phyloP scores from a whole-genome alignment of 176 grass and related monocot species.

The Musa beccarii region DNA sequence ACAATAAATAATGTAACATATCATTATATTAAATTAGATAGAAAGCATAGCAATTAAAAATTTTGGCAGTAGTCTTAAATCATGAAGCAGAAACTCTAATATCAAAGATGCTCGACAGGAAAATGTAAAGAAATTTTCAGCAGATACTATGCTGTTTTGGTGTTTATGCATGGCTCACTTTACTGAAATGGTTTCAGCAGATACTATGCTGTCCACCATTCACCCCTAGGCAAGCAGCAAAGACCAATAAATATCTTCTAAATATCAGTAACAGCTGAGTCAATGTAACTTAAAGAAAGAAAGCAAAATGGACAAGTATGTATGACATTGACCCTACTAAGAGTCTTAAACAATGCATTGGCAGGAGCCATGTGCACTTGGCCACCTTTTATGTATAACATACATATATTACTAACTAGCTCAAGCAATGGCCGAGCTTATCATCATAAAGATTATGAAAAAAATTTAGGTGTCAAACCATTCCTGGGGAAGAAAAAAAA shows the following conservation, averaged over 20 bases:
- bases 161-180: too few relatives aligned
- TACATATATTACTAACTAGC: not conserved
- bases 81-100: too few relatives aligned
- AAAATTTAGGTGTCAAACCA: not conserved
- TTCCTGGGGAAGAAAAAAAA: not conserved
- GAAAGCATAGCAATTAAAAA: not conserved
- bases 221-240: not conserved
- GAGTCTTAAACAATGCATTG: too few relatives aligned
- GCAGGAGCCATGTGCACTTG: too few relatives aligned
- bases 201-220: too few relatives aligned
- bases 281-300: not conserved
- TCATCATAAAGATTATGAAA: conserved; percentile 6
- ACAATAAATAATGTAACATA: not conserved
- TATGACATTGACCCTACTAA: not conserved
- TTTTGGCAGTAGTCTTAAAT: not conserved
- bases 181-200: too few relatives aligned
- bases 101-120: too few relatives aligned
- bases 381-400: not conserved
- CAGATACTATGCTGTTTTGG: too few relatives aligned
- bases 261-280: not conserved
- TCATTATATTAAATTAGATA: not conserved
- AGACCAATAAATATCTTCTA: not conserved
- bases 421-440: not conserved
- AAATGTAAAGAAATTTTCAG: too few relatives aligned
- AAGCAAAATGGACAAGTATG: not conserved